Evolutionary conservation across 306 rosid genomes (phyloP).

Genomic region (Abrus pulchellus): DNA sequence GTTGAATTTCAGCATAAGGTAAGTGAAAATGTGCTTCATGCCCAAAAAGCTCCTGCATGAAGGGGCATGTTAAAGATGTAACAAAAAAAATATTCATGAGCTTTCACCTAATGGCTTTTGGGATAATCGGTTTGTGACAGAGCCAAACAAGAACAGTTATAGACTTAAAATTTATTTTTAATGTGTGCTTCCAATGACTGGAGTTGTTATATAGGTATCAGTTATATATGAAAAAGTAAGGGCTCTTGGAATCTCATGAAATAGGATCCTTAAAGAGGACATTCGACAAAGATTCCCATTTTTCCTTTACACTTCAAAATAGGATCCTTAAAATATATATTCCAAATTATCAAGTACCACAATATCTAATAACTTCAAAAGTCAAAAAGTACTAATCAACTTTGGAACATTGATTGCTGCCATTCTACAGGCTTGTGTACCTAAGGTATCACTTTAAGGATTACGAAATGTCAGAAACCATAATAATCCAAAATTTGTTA

Average conservation of each 20-base stretch:
- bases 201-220: not conserved
- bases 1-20: not conserved
- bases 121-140: not conserved
- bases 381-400: not conserved
- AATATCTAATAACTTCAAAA: constrained; percentile 20
- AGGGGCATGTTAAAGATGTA: not conserved
- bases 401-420: constrained; percentile 4
- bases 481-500: constrained; percentile 12
- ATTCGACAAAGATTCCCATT: constrained; percentile 1
- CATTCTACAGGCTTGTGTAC: constrained; percentile 17
- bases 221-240: not conserved
- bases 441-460: constrained; percentile 14
- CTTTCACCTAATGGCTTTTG: not conserved
- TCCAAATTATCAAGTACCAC: constrained; percentile 9
- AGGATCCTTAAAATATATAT: constrained; percentile 20
- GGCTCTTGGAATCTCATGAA: not conserved
- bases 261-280: no score
- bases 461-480: constrained; percentile 31
- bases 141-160: not conserved
- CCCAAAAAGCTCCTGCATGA: not conserved
- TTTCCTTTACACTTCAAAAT: constrained; percentile 8
- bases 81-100: not conserved
- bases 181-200: not conserved
- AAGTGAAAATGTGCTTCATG: not conserved
- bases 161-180: constrained; percentile 1